phyloP scores from a whole-genome alignment of 2,329 filamentous ascomycete species.

The Pyricularia sp. region DNA sequence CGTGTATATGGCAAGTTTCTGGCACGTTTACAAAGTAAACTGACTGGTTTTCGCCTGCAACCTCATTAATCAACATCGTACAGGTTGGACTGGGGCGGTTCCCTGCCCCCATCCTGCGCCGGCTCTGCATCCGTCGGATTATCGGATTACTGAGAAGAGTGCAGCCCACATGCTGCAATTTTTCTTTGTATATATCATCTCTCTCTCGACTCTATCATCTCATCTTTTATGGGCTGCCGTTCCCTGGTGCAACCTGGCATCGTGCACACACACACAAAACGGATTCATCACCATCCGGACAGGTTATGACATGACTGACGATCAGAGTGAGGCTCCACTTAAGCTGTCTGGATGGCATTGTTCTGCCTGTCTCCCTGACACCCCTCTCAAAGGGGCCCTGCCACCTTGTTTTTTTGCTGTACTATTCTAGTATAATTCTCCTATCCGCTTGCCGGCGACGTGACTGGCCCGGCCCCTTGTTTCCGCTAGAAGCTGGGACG shows the following conservation, averaged over 20 bases:
- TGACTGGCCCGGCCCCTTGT: background rate
- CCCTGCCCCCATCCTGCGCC: background rate
- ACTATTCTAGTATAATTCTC: background rate
- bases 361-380: background rate
- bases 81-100: background rate
- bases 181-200: background rate
- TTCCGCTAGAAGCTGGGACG: background rate
- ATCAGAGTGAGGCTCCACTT: background rate
- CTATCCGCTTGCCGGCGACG: background rate
- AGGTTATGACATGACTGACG: background rate
- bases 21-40: background rate
- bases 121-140: background rate
- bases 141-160: background rate
- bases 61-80: background rate
- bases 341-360: background rate
- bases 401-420: background rate
- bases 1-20: background rate
- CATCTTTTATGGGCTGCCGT: background rate
- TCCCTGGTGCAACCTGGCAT: background rate
- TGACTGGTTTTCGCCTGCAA: background rate
- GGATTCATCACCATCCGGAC: background rate
- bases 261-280: background rate
- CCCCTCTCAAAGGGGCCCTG: background rate
- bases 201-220: background rate
- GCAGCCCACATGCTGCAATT: background rate